Base-by-base conservation (phyloP, 768 basidiomycete genomes). In the Russula earlei region DNA sequence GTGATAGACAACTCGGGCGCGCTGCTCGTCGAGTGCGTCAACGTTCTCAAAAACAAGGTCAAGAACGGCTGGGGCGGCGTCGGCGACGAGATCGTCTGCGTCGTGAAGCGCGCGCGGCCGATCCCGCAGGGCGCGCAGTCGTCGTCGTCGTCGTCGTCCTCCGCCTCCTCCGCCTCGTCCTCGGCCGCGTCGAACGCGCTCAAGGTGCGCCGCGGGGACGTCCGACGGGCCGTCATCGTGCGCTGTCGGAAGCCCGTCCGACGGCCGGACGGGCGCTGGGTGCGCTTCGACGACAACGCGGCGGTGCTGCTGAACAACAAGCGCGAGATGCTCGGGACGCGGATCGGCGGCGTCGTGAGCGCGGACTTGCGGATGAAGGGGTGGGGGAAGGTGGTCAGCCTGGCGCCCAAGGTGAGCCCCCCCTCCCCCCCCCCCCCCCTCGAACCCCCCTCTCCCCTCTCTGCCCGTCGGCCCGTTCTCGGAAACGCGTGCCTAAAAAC, bases 1-100 rank as follows among this genome's bases (percentile, higher is more conserved):
- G 85, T 91, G 62, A 96, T 98, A 69, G 95, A 98, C 76, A 98
- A 98, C 71, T 93, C 95, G 6, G 95, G 95, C 31, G 94, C 91
- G 7, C 77, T 97, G 60, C 74, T 95, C 59, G 85, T 93, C 40
- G 95, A 97, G 75, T 96, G 93, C 67, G 91, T 98, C 68, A 96
- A 97, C 70, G 83, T 98, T 27, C 77, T 96, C 55, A 97, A 97
- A 71, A 84, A 90, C 68, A 98, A 97, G 71, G 90, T 92, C 64
- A 94, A 90, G 69, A 89, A 92, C 63, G 94, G 94, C 42, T 90
- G 89, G 82, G 95, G 92, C 33, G 77, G 81, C 31, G 88, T 92
- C 15, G 94, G 94, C 44, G 94, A 97, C 72, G 92, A 95, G 69
- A 91, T 96, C 58, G 92, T 95, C 62, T 92, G 91, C 55, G 92